Evolutionary conservation across 768 basidiomycete species (phyloP).

Genomic region (Podaxis pistillaris): DNA sequence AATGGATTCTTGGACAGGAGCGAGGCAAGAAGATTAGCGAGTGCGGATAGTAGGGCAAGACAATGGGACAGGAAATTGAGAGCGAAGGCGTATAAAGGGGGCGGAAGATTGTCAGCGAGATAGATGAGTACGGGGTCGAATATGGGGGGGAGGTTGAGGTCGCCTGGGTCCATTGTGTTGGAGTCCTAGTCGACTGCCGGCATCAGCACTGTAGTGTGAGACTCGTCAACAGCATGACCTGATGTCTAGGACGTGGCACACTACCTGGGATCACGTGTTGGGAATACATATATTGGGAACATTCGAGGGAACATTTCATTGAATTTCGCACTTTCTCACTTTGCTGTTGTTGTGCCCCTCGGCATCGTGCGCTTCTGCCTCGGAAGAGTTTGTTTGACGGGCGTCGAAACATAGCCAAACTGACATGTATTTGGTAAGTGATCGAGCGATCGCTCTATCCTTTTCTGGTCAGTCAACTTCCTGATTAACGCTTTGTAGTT

Average conservation of each 20-base stretch:
- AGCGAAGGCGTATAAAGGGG: conserved; percentile 51
- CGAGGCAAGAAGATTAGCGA: conserved; percentile 46
- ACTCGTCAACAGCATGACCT: neutral
- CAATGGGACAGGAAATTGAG: conserved; percentile 50
- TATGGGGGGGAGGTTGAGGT: conserved; percentile 42
- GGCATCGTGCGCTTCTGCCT: conserved; percentile 1
- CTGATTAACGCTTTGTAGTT: conserved; percentile 14
- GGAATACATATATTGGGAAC: neutral
- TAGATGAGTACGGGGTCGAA: conserved; percentile 55
- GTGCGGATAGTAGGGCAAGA: conserved; percentile 47
- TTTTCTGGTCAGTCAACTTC: conserved; percentile 11
- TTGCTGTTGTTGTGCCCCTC: conserved; percentile 1
- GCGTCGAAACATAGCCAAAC: conserved; percentile 8
- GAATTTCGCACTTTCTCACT: neutral
- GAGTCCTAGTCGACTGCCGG: neutral
- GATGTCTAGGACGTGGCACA: neutral
- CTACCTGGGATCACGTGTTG: conserved; percentile 2
- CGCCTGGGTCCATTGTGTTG: conserved; percentile 24
- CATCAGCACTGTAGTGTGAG: neutral
- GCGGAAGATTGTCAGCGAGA: conserved; percentile 53
- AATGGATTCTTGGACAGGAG: conserved; percentile 50
- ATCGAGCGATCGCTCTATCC: conserved; percentile 3
- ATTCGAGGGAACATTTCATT: neutral
- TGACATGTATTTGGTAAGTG: neutral
- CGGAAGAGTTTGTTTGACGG: conserved; percentile 7